Percentiles rank a stretch among this genome's conserved stretches.
These are phyloP conservation scores for Sporisorium reilianum DNA, from an alignment of 1,284 basidiomycete genomes.

Conservation along the genomic window DNA sequence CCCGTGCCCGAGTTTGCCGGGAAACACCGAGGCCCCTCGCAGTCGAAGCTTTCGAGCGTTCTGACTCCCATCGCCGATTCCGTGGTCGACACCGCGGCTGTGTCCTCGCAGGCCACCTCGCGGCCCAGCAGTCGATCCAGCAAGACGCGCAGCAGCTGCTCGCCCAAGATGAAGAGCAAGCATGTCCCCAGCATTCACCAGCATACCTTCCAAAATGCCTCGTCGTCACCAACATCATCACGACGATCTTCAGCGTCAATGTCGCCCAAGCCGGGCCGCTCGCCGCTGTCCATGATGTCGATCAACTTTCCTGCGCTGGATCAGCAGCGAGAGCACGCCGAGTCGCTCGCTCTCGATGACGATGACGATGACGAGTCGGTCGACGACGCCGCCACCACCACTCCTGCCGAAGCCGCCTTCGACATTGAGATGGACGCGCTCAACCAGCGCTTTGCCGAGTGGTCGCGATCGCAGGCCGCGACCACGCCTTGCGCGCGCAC, in stretches of 20 bases:
- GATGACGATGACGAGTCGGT: conserved; percentile 6
- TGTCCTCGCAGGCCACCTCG: conserved; percentile 5
- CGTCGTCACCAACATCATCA: conserved; percentile 17
- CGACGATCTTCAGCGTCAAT: conserved; percentile 20
- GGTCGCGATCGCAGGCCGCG: conserved; percentile 25
- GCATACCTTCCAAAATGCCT: conserved; percentile 18
- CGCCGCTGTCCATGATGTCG: conserved; percentile 38
- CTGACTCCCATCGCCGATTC: conserved; percentile 16
- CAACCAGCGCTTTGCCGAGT: conserved; percentile 43
- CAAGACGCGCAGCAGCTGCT: conserved; percentile 42
- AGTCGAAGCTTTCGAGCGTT: conserved; percentile 30
- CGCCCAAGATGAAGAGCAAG: conserved; percentile 45
- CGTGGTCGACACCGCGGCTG: neutral
- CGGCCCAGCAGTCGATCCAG: conserved; percentile 20
- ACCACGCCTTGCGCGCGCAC: neutral
- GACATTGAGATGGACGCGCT: conserved; percentile 49
- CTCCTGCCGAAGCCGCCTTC: conserved; percentile 19
- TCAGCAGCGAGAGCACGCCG: conserved; percentile 21
- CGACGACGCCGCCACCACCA: conserved; percentile 6
- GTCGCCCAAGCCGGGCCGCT: conserved; percentile 38
- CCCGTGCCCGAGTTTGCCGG: conserved; percentile 13
- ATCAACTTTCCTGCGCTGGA: conserved; percentile 38
- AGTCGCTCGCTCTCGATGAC: no score
- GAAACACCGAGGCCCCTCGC: conserved; percentile 23
- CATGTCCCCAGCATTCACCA: conserved; percentile 37